These are phyloP conservation scores for Cercospora sp. DNA, from an alignment of 2,329 filamentous ascomycete species.

Conservation along the genomic window DNA sequence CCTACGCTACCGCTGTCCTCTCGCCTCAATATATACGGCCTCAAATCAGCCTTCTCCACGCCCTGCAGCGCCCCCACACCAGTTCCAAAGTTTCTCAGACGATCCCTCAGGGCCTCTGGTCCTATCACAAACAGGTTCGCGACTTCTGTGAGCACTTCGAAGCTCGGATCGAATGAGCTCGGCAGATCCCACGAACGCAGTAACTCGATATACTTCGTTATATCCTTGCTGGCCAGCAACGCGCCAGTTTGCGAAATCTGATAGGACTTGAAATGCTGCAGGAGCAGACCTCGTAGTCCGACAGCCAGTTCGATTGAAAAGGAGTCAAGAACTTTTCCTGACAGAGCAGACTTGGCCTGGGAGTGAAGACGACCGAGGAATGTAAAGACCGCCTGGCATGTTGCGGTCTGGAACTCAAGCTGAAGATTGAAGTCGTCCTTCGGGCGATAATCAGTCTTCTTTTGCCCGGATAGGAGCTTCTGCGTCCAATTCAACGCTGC, in stretches of 20 bases:
- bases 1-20: constrained; percentile 80
- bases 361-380: constrained; percentile 70
- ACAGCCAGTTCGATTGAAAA: constrained; percentile 83
- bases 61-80: constrained; percentile 40
- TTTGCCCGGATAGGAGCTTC: constrained; percentile 72
- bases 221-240: constrained; percentile 93
- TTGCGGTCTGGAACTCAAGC: constrained; percentile 74
- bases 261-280: constrained; percentile 94
- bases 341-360: constrained; percentile 67
- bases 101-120: constrained; percentile 54
- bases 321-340: constrained; percentile 77
- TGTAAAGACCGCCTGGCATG: constrained; percentile 75
- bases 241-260: constrained; percentile 89
- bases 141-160: constrained; percentile 89
- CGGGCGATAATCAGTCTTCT: constrained; percentile 88
- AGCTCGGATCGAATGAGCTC: constrained; percentile 54
- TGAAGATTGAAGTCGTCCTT: constrained; percentile 74
- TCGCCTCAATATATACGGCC: constrained; percentile 78
- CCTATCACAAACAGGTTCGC: constrained; percentile 95
- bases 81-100: constrained; percentile 47
- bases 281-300: constrained; percentile 72
- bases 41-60: constrained; percentile 59
- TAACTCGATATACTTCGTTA: constrained; percentile 86
- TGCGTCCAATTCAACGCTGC: constrained; percentile 74
- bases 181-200: constrained; percentile 75